Evolutionary conservation across 495 filamentous ascomycete genomes (phyloP).

Genomic region (Penicillium taxi): DNA sequence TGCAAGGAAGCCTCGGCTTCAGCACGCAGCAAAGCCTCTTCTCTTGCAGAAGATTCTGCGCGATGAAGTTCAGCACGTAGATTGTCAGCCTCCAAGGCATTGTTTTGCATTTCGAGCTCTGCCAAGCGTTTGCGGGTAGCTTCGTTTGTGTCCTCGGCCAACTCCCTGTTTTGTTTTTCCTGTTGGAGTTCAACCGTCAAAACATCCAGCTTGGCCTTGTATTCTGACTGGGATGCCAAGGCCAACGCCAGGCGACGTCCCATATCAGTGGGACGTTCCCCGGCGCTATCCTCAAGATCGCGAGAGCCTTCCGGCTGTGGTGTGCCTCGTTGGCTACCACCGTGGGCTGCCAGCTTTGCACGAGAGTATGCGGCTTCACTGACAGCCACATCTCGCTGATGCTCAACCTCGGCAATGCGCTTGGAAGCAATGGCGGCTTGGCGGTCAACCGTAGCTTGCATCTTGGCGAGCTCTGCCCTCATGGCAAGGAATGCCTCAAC

Average conservation of each 20-base stretch:
- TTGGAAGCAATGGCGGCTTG: slow-evolving; percentile 79
- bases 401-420: slow-evolving; percentile 85
- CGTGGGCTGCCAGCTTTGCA: slow-evolving; percentile 79
- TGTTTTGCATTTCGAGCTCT: slow-evolving; percentile 80
- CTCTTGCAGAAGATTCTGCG: slow-evolving; percentile 61
- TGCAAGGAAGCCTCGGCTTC: slow-evolving; percentile 69
- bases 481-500: slow-evolving; percentile 90
- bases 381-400: slow-evolving; percentile 84
- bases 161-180: slow-evolving; percentile 67
- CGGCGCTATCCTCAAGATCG: slow-evolving; percentile 47
- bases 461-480: slow-evolving; percentile 63
- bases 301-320: slow-evolving; percentile 58
- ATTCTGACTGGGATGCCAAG: slow-evolving; percentile 66
- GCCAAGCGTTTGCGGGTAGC: slow-evolving; percentile 74
- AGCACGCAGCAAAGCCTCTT: slow-evolving; percentile 64
- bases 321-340: slow-evolving; percentile 61
- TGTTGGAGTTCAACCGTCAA: slow-evolving; percentile 63
- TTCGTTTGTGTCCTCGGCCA: slow-evolving; percentile 82
- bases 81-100: slow-evolving; percentile 72
- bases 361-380: slow-evolving; percentile 92
- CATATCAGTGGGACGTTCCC: slow-evolving; percentile 67
- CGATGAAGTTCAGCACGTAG: slow-evolving; percentile 78
- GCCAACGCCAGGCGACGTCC: slow-evolving; percentile 73
- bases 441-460: slow-evolving; percentile 79
- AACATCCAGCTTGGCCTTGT: slow-evolving; percentile 60